Evolutionary conservation across 2,329 filamentous ascomycete species (phyloP).

Genomic region (Escovopsis sp.): DNA sequence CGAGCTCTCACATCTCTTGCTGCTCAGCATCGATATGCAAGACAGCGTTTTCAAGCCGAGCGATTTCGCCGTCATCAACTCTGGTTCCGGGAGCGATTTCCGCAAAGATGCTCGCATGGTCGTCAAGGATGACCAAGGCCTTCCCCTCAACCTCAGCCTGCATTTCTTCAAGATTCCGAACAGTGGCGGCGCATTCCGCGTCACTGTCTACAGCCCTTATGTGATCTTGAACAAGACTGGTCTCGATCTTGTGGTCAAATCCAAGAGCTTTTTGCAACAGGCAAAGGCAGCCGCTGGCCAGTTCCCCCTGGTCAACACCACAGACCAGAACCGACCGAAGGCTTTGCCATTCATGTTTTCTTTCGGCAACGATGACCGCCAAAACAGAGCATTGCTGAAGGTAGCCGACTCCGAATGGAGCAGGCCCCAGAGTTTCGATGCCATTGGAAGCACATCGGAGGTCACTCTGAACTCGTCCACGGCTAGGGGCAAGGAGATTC

Average conservation of each 20-base stretch:
- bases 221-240: conserved; percentile 93
- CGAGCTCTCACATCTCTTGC: conserved; percentile 80
- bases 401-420: conserved; percentile 90
- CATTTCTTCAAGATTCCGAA: conserved; percentile 87
- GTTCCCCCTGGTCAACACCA: conserved; percentile 38
- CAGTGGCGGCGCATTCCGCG: conserved; percentile 88
- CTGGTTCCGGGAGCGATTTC: conserved; percentile 77
- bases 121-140: conserved; percentile 72
- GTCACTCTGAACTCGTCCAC: conserved; percentile 69
- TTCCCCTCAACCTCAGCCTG: conserved; percentile 66
- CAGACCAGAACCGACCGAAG: conserved; percentile 46
- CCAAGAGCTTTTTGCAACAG: conserved; percentile 76
- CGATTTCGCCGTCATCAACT: conserved; percentile 95
- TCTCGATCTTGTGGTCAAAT: conserved; percentile 71
- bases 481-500: conserved; percentile 63
- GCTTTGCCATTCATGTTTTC: conserved; percentile 93
- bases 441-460: conserved; percentile 84
- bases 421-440: conserved; percentile 94
- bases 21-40: conserved; percentile 91
- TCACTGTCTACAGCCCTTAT: conserved; percentile 90
- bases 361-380: conserved; percentile 73
- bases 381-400: conserved; percentile 78
- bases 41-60: conserved; percentile 89
- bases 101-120: conserved; percentile 63
- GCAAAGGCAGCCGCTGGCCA: conserved; percentile 75